These are phyloP conservation scores for Aspergillus campestris DNA, from an alignment of 495 filamentous ascomycete genomes.

Conservation along the genomic window DNA sequence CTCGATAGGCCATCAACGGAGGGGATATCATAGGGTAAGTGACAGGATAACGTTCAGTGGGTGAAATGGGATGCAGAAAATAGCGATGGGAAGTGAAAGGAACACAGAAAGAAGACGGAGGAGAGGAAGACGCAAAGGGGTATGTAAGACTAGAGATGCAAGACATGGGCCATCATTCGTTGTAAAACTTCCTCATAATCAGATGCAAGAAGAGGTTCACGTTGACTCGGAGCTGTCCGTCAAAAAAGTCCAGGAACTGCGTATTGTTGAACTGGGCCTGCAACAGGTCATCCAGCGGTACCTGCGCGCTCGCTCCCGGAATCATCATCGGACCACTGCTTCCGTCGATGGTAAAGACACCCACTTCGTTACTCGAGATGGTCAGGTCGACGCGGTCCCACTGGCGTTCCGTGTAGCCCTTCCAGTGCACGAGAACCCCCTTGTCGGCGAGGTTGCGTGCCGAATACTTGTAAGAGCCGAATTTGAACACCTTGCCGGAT, in stretches of 20 bases:
- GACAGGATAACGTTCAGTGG: not conserved
- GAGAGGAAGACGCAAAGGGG: conserved; percentile 14
- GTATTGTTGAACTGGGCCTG: conserved; percentile 95
- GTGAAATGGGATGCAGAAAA: conserved; percentile 1
- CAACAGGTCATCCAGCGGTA: conserved; percentile 87
- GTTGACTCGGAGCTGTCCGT: conserved; percentile 78
- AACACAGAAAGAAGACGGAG: conserved; percentile 18
- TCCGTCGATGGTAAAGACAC: conserved; percentile 88
- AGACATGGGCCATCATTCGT: conserved; percentile 30
- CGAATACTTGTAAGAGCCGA: conserved; percentile 94
- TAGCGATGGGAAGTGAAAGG: conserved; percentile 12
- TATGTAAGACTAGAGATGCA: conserved; percentile 18
- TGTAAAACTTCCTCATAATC: conserved; percentile 98
- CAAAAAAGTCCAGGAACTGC: conserved; percentile 91
- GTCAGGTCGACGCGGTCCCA: conserved; percentile 91
- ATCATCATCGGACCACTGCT: conserved; percentile 91
- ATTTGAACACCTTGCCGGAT: conserved; percentile 86
- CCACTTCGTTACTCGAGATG: conserved; percentile 88
- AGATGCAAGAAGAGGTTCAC: conserved; percentile 93
- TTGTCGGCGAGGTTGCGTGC: conserved; percentile 84
- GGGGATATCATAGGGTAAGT: conserved; percentile 12
- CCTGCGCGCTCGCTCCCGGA: conserved; percentile 81
- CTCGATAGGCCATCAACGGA: conserved; percentile 8
- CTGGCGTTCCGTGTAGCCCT: conserved; percentile 74
- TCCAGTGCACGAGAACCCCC: conserved; percentile 84